These are phyloP conservation scores for Coniochaeta ligniaria DNA, from an alignment of 2,329 filamentous ascomycete species.

Conservation along the genomic window DNA sequence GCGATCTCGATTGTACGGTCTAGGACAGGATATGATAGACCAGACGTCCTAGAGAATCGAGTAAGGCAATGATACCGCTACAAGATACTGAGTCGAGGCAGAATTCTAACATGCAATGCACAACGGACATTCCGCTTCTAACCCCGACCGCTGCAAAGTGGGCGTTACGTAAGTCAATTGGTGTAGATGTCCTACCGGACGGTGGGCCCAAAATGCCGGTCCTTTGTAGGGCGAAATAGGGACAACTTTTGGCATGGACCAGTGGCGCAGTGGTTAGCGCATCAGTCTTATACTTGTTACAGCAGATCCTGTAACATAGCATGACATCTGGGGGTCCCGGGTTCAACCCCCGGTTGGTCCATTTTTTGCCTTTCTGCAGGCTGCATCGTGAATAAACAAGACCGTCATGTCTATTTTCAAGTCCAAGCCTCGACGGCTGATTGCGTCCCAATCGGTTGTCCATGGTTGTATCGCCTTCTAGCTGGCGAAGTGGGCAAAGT, in stretches of 20 bases:
- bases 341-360: conserved; percentile 1
- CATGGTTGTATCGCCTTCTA: too few relatives aligned
- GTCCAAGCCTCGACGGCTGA: too few relatives aligned
- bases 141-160: neutral
- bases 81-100: neutral
- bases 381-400: too few relatives aligned
- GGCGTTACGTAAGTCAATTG: neutral
- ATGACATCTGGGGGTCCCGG: conserved; percentile 1
- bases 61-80: neutral
- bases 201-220: neutral
- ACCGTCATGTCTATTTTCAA: too few relatives aligned
- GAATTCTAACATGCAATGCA: neutral
- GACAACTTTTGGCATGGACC: neutral
- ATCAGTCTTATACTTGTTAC: conserved; percentile 1
- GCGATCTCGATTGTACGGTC: neutral
- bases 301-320: neutral
- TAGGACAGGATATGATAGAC: neutral
- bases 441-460: too few relatives aligned
- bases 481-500: too few relatives aligned
- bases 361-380: neutral
- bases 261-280: conserved; percentile 1
- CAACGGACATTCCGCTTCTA: neutral
- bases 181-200: neutral
- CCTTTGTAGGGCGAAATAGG: neutral
- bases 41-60: neutral